These are phyloP conservation scores for Boletus tomentosulus DNA, from an alignment of 768 basidiomycete genomes.

Conservation along the genomic window DNA sequence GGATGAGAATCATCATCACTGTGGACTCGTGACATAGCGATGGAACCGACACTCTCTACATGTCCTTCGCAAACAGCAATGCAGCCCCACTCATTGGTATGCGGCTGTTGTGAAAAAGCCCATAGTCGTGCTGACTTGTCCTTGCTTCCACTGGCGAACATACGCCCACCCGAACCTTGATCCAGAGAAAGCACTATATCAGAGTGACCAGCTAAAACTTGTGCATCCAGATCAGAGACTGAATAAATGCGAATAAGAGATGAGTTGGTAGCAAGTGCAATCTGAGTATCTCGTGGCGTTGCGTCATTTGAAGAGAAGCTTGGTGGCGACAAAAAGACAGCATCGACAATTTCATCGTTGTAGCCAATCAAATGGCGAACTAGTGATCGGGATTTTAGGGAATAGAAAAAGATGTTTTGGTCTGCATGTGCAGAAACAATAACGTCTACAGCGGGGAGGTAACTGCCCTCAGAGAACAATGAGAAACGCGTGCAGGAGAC, in stretches of 20 bases:
- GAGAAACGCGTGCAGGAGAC: conserved; percentile 11
- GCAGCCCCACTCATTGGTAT: conserved; percentile 46
- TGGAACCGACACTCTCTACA: conserved; percentile 87
- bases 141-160: conserved; percentile 91
- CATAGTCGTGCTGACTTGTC: conserved; percentile 87
- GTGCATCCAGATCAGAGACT: conserved; percentile 69
- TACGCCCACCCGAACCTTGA: conserved; percentile 54
- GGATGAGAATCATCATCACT: conserved; percentile 26
- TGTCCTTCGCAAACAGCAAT: conserved; percentile 91
- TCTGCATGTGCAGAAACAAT: conserved; percentile 89
- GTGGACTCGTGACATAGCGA: conserved; percentile 65
- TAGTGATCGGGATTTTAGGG: conserved; percentile 58
- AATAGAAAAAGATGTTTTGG: conserved; percentile 94
- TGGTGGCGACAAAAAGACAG: conserved; percentile 62
- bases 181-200: conserved; percentile 91
- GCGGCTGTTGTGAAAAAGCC: conserved; percentile 37
- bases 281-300: conserved; percentile 53
- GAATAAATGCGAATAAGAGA: conserved; percentile 91
- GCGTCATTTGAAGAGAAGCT: conserved; percentile 23
- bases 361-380: conserved; percentile 88
- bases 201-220: conserved; percentile 81
- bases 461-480: conserved; percentile 42
- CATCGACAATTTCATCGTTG: conserved; percentile 97
- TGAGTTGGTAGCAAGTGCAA: conserved; percentile 97
- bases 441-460: conserved; percentile 57